phyloP scores from a whole-genome alignment of 2,329 filamentous ascomycete genomes.

The Periconia sp. region DNA sequence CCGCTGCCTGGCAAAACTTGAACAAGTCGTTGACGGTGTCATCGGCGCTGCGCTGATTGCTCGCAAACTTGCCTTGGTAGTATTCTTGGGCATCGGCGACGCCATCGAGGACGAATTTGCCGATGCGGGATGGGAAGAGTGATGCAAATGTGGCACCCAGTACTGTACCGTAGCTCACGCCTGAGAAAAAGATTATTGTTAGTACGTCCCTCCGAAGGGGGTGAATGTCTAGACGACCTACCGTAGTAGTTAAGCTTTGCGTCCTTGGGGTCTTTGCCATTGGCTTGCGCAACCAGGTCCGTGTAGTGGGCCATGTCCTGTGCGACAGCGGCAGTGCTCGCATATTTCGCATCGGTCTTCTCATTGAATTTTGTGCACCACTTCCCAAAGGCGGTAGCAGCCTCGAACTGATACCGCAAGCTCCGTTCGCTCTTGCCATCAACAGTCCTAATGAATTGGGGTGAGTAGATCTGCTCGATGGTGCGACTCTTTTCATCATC shows the following conservation, averaged over 20 bases:
- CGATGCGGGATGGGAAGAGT: slow-evolving; percentile 46
- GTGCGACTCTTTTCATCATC: neutral
- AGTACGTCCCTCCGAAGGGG: neutral
- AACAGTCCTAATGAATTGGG: neutral
- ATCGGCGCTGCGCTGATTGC: slow-evolving; percentile 10
- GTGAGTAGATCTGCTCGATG: neutral
- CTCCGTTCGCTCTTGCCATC: neutral
- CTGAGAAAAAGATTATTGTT: neutral
- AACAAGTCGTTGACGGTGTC: slow-evolving; percentile 10
- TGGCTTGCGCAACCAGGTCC: slow-evolving; percentile 9
- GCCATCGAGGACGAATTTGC: slow-evolving; percentile 44
- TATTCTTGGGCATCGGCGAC: slow-evolving; percentile 48
- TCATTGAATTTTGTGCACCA: slow-evolving; percentile 15
- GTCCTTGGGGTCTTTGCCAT: slow-evolving; percentile 16
- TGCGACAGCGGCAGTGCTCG: slow-evolving; percentile 16
- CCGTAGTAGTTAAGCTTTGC: slow-evolving; percentile 39
- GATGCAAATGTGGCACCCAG: slow-evolving; percentile 48
- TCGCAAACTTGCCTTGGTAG: slow-evolving; percentile 12
- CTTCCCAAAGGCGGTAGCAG: slow-evolving; percentile 6
- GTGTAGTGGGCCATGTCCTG: slow-evolving; percentile 16
- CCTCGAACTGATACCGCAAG: neutral
- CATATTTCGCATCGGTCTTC: slow-evolving; percentile 15
- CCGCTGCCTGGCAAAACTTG: slow-evolving; percentile 10
- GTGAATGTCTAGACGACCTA: slow-evolving; percentile 25
- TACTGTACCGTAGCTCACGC: slow-evolving; percentile 43